Conservation (phyloP, 2,329 filamentous ascomycete species). For the Zasmidium cellare region DNA sequence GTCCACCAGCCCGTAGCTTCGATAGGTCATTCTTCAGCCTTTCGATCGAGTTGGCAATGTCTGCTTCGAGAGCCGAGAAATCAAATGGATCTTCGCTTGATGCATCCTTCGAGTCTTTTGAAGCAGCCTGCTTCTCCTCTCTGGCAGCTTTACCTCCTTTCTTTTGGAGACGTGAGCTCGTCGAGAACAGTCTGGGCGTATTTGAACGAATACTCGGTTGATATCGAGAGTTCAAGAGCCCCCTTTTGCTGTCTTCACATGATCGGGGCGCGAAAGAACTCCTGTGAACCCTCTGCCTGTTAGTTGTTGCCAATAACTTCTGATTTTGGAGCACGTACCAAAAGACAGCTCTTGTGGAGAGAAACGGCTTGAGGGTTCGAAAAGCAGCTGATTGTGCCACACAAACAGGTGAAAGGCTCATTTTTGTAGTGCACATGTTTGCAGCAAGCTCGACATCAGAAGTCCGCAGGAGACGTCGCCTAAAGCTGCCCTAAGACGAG, state of each 20-base stretch:
- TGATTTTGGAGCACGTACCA: too few species aligned
- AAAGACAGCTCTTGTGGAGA: background rate
- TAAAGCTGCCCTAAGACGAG: too few species aligned
- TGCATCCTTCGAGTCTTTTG: constrained; percentile 30
- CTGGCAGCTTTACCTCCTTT: constrained; percentile 56
- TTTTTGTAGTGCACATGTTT: background rate
- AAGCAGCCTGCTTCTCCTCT: constrained; percentile 33
- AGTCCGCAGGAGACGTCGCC: too few species aligned
- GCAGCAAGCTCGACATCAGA: background rate
- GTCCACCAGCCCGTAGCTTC: constrained; percentile 62
- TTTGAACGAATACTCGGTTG: background rate
- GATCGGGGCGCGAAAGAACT: background rate
- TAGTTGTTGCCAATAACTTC: background rate
- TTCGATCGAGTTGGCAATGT: constrained; percentile 56
- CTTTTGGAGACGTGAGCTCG: constrained; percentile 45
- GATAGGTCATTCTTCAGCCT: constrained; percentile 62
- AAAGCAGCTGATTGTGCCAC: background rate
- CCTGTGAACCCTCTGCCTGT: background rate
- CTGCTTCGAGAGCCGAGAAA: constrained; percentile 57
- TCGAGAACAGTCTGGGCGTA: constrained; percentile 40
- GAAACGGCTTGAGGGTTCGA: background rate
- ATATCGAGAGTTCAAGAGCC: background rate
- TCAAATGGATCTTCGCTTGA: constrained; percentile 59
- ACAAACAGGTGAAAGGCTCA: background rate
- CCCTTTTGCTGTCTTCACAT: background rate